Base-by-base conservation (phyloP, 495 filamentous ascomycete genomes). In the Terfezia boudieri region DNA sequence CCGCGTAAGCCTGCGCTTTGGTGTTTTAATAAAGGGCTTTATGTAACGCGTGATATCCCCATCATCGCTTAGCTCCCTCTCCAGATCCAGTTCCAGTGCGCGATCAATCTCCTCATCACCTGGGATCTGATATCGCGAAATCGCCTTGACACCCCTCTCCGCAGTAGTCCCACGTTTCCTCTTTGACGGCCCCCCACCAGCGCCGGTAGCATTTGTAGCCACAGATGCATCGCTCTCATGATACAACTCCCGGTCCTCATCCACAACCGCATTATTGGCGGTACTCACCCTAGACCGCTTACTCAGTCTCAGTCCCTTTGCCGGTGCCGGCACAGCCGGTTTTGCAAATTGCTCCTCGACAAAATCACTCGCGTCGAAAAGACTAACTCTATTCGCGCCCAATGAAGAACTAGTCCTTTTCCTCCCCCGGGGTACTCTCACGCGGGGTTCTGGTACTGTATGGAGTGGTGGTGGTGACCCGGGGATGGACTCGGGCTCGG, bases 71-170 rank as follows among this genome's bases (percentile, higher is more conserved):
- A 78, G 57, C 7, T 69, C 76, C 37, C 73, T 67, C 14, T 79
- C 80, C 16, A 84, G 72, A 48, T 83, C 82, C 17, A 77, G 77
- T 58, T 80, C 75, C 2, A 86, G 69, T 36, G 74, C 77, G 23
- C 75, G 73, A n/a, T 86, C 78, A 36, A 85, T 71, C 53, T 83
- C 82, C 3, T 79, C 76, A 53, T 87, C 78, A 50, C 73, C 70
- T 5, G 72, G 72, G 8, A 46, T 46, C 14, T 20, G 41, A 14
- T 14, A 46, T 14, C 17, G 14, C 1, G 71, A 53, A 36, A 60
- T 64, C 20, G 67, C 58, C 54, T 66, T 69, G 20, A 38, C 64
- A 46, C 60, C 72, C 68, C 52, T 70, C 60, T 56, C 73, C 62
- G n/a, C 70, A 60, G 8, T 75, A 76, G n/a, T 67, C 61, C 26